These are phyloP conservation scores for Termitomyces titanicus DNA, from an alignment of 768 basidiomycete species.

Conservation along the genomic window DNA sequence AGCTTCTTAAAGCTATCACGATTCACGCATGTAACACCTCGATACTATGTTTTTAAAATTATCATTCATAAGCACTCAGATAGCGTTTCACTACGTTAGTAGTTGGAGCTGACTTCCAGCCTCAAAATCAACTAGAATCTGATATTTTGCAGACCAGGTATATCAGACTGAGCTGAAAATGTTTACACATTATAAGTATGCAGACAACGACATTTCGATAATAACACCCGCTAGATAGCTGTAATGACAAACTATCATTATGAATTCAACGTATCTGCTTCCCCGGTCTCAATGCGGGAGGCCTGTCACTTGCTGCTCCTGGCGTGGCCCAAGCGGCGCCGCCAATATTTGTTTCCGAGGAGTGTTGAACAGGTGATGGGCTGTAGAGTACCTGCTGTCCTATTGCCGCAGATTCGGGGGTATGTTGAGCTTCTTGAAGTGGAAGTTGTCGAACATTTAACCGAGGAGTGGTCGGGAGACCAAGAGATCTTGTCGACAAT, in stretches of 20 bases:
- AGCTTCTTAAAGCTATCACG: too few species aligned
- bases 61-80: too few species aligned
- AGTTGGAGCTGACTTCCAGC: too few species aligned
- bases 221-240: neutral
- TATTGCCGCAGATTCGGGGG: neutral
- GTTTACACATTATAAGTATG: too few species aligned
- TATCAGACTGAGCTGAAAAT: too few species aligned
- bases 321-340: neutral
- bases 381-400: neutral
- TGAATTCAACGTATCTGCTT: neutral
- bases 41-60: too few species aligned
- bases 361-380: neutral
- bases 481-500: slow-evolving; percentile 8
- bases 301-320: neutral
- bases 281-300: too few species aligned
- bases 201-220: neutral
- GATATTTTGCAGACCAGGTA: too few species aligned
- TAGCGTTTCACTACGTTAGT: too few species aligned
- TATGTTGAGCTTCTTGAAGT: neutral
- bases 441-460: slow-evolving; percentile 7
- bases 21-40: too few species aligned
- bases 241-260: neutral
- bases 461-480: slow-evolving; percentile 22
- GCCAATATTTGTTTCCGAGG: neutral
- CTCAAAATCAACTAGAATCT: too few species aligned